A percentile compares a stretch with the other conserved stretches of the same genome.
Evolutionary conservation across 345 rosid genomes (phyloP).

Genomic region (Syzygium grande): DNA sequence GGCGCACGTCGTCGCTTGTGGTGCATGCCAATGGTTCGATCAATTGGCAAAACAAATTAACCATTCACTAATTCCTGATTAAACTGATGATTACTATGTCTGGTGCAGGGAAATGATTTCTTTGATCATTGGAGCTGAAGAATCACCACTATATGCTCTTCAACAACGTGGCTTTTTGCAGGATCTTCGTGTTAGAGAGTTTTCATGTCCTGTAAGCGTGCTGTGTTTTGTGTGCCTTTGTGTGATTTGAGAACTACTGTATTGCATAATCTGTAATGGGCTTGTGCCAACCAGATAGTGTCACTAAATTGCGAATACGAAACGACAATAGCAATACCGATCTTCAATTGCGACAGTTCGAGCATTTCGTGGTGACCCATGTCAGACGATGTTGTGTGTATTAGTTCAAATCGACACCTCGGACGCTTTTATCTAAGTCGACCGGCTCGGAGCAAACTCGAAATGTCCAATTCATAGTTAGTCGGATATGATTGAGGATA

Average conservation of each 20-base stretch:
- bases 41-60: background rate
- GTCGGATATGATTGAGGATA: background rate
- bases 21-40: background rate
- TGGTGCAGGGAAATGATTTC: background rate
- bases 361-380: background rate
- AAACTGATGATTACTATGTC: background rate
- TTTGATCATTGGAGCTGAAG: background rate
- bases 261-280: background rate
- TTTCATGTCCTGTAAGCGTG: background rate
- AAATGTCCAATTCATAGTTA: background rate
- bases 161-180: background rate
- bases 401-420: background rate
- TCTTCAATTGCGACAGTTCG: background rate
- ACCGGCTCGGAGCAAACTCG: background rate
- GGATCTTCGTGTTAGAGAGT: background rate
- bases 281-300: background rate
- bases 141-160: background rate
- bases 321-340: background rate
- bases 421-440: background rate
- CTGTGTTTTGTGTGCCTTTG: background rate
- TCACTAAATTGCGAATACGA: no score
- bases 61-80: background rate
- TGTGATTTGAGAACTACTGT: background rate
- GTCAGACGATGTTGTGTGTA: background rate
- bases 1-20: accelerated